Base-by-base conservation (phyloP, 1,139 yeast species). In the Geotrichum cucujoidarum region DNA sequence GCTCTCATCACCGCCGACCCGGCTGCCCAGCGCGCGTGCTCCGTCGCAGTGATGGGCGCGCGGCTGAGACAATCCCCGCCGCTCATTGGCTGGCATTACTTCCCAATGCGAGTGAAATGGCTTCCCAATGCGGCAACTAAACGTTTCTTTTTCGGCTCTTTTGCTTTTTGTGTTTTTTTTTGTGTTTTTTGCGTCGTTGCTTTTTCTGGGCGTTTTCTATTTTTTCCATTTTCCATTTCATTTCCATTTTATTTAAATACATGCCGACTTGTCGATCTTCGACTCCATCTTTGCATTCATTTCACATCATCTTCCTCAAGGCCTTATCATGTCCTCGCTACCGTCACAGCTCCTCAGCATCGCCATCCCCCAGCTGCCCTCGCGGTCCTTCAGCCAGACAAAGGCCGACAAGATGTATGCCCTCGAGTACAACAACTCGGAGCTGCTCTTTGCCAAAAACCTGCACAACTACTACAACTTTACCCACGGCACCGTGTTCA, bases 331-430 rank as follows among this genome's bases (percentile, higher is more conserved):
- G 27, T 7, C 13, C 33, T 42, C 34, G 16, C 35, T 24, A 34
- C 45, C 45, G 2, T 21, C 17, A 20, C 11, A 18, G 10, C 45
- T 42, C 14, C 14, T 22, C 14, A 35, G 14, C 35, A 42, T 18
- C n/a, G 35, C 40, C 22, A 37, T 42, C 11, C 45, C 45, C 25
- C 33, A 35, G n/a, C 34, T 34, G 14, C 45, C 45, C 18, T 22
- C 32, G 8, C 17, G 40, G 5, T 21, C 38, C n/a, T n/a, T 3
- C 21, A 11, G 11, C 21, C 10, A 18, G 2, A 11, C 22, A 4
- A 33, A 33, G 21, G 17, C 34, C 17, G 22, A 14, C 8, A 25
- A 27, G 24, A 39, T 39, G 42, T 39, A 39, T 25, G 33, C 22
- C 34, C 29, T 39, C 29, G 42, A 39, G 33, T 39, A 14, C 34